These are phyloP conservation scores for Pseudocercospora macadamiae DNA, from an alignment of 2,329 filamentous ascomycete species.

Conservation along the genomic window DNA sequence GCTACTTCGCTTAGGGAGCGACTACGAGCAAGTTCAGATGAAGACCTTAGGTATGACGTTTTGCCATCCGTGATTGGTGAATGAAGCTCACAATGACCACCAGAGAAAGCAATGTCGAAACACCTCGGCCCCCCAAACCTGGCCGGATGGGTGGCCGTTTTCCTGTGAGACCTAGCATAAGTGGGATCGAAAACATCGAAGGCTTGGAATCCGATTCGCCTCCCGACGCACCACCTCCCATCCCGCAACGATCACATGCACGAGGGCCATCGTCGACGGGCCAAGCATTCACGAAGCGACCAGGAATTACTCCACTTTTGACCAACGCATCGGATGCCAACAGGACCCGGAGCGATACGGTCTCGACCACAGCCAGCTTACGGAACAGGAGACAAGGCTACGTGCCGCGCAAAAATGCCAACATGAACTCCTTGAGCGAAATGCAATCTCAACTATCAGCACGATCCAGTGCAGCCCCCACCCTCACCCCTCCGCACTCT, in stretches of 20 bases:
- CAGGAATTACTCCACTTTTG: constrained; percentile 68
- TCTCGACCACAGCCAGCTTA: constrained; percentile 51
- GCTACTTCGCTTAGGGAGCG: constrained; percentile 42
- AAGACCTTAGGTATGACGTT: constrained; percentile 30
- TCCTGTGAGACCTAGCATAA: constrained; percentile 68
- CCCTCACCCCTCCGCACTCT: constrained; percentile 37
- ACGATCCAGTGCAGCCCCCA: constrained; percentile 56
- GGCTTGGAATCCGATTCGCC: constrained; percentile 63
- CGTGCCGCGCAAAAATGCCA: constrained; percentile 54
- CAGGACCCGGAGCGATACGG: constrained; percentile 65
- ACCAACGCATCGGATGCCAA: constrained; percentile 70
- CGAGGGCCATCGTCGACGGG: constrained; percentile 50
- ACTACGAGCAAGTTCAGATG: constrained; percentile 31
- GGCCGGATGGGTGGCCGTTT: constrained; percentile 58
- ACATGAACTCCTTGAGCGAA: constrained; percentile 46
- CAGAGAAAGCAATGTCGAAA: constrained; percentile 75
- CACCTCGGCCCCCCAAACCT: constrained; percentile 69
- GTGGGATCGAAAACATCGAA: constrained; percentile 62
- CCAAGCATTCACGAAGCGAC: constrained; percentile 55
- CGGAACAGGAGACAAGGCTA: constrained; percentile 64
- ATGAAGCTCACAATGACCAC: constrained; percentile 5
- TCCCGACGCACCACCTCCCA: constrained; percentile 68
- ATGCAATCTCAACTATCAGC: constrained; percentile 25
- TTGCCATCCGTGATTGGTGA: neutral
- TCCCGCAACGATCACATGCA: constrained; percentile 80